Evolutionary conservation across 2,329 filamentous ascomycete species (phyloP).

Genomic region (Curvularia lunata): DNA sequence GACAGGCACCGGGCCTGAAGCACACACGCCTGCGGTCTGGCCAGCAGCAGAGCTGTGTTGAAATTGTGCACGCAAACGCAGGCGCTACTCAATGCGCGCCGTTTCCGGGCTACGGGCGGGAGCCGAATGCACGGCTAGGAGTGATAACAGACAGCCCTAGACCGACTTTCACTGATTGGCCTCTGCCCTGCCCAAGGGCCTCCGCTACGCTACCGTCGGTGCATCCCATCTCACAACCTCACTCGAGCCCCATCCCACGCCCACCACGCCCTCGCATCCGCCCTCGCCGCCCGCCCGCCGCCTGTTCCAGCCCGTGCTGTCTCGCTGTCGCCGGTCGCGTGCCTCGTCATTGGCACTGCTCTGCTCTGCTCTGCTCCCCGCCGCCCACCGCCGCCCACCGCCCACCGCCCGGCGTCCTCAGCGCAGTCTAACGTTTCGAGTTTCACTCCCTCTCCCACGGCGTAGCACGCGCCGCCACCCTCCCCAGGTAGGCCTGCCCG

Average conservation of each 20-base stretch:
- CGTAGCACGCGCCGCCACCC: slow-evolving; percentile 45
- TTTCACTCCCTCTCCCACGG: slow-evolving; percentile 40
- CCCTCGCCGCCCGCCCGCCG: slow-evolving; percentile 17
- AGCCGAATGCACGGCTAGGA: slow-evolving; percentile 26
- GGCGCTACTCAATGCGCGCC: slow-evolving; percentile 18
- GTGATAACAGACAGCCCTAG: slow-evolving; percentile 27
- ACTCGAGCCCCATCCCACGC: slow-evolving; percentile 16
- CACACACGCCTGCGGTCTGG: slow-evolving; percentile 20
- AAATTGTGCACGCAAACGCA: slow-evolving; percentile 26
- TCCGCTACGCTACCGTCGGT: slow-evolving; percentile 19
- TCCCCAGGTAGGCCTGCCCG: slow-evolving; percentile 41
- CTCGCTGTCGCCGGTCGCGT: slow-evolving; percentile 27
- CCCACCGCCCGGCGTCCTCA: slow-evolving; percentile 29
- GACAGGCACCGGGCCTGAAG: background rate
- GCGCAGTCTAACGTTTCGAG: slow-evolving; percentile 45
- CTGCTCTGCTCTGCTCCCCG: slow-evolving; percentile 22
- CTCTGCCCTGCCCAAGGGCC: slow-evolving; percentile 19
- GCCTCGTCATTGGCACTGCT: slow-evolving; percentile 16
- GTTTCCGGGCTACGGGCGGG: slow-evolving; percentile 25
- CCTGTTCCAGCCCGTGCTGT: slow-evolving; percentile 32
- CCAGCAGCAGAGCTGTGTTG: slow-evolving; percentile 11
- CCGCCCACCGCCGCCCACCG: slow-evolving; percentile 36
- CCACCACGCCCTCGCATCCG: slow-evolving; percentile 15
- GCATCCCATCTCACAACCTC: slow-evolving; percentile 25
- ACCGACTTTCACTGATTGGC: slow-evolving; percentile 18